phyloP scores from a whole-genome alignment of 768 basidiomycete genomes.

The Podaxis pistillaris region DNA sequence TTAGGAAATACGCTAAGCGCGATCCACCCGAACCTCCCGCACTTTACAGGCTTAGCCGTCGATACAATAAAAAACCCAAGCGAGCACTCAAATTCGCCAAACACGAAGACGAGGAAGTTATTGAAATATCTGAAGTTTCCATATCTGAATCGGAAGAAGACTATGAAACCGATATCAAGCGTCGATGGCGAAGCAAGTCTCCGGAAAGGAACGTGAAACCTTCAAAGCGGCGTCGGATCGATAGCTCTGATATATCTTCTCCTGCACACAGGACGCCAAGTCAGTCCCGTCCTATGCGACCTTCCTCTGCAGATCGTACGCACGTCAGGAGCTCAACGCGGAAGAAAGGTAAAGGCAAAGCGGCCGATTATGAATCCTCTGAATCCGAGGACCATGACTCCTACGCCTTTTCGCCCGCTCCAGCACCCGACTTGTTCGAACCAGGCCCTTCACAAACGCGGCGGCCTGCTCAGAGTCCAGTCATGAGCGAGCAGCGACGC shows the following conservation, averaged over 20 bases:
- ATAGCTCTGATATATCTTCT: background rate
- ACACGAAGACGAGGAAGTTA: constrained; percentile 7
- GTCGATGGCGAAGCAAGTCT: background rate
- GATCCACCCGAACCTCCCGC: constrained; percentile 24
- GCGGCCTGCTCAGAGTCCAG: background rate
- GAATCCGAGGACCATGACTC: background rate
- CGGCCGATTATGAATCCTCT: background rate
- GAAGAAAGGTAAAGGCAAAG: constrained; percentile 2
- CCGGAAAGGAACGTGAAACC: background rate
- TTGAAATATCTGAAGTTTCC: constrained; percentile 13
- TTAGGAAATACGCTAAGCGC: constrained; percentile 24
- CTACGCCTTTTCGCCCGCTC: background rate
- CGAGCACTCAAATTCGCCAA: background rate
- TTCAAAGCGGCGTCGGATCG: background rate
- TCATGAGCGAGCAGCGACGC: background rate
- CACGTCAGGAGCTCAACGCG: background rate
- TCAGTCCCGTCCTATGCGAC: background rate
- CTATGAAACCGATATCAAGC: background rate
- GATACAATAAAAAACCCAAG: constrained; percentile 20
- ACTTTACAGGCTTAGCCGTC: constrained; percentile 19
- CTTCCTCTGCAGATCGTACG: background rate
- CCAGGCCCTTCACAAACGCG: constrained; percentile 1
- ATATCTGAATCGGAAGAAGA: constrained; percentile 2
- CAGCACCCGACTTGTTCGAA: background rate
- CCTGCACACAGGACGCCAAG: background rate